Conservation (phyloP, 352 stramenopile species). For the Globisporangium solare region DNA sequence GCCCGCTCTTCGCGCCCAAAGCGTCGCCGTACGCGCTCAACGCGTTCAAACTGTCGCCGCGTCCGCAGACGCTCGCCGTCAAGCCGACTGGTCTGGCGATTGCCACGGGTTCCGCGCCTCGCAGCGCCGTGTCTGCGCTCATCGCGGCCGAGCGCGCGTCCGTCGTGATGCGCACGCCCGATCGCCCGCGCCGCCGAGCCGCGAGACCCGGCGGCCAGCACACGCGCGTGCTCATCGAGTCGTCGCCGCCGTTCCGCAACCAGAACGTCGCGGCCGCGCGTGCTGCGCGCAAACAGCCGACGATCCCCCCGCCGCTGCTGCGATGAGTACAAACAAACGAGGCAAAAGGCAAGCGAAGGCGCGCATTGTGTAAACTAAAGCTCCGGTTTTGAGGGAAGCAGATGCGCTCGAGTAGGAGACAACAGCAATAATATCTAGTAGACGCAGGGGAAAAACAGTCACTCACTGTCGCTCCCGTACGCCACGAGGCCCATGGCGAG, state of each 20-base stretch:
- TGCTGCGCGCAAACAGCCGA: constrained; percentile 17
- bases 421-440: background rate
- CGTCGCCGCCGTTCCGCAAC: constrained; percentile 68
- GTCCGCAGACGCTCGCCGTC: constrained; percentile 1
- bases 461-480: constrained; percentile 70
- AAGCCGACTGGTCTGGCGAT: background rate
- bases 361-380: background rate
- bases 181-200: constrained; percentile 57
- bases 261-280: constrained; percentile 18
- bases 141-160: constrained; percentile 12
- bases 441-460: constrained; percentile 5
- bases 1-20: background rate
- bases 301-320: constrained; percentile 18
- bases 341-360: too few species aligned
- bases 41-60: constrained; percentile 2
- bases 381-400: background rate
- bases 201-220: constrained; percentile 10
- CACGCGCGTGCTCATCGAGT: constrained; percentile 58
- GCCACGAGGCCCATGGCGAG: constrained; percentile 38
- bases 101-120: too few species aligned
- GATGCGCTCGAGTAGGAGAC: too few species aligned
- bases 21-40: background rate
- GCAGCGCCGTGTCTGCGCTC: constrained; percentile 11
- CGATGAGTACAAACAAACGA: constrained; percentile 11
- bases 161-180: constrained; percentile 75